Percentiles rank a stretch among this genome's conserved stretches.
These are phyloP conservation scores for Akanthomyces lecanii DNA, from an alignment of 2,329 filamentous ascomycete genomes.

Conservation along the genomic window DNA sequence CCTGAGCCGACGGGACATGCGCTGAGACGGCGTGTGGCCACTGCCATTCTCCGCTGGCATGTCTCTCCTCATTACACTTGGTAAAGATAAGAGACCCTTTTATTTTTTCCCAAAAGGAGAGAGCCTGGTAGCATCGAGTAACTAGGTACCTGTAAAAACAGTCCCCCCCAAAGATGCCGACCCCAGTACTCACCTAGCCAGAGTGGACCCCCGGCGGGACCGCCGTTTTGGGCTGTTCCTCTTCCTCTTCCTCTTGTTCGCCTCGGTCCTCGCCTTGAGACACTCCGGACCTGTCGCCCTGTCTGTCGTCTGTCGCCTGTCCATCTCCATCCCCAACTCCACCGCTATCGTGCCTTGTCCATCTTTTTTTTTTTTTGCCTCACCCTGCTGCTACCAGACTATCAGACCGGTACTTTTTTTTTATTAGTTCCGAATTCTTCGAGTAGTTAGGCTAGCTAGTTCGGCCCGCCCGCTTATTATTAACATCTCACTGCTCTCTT, in stretches of 20 bases:
- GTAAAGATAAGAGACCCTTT: too few species aligned
- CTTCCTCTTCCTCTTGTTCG: neutral
- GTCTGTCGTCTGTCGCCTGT: neutral
- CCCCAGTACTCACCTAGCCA: neutral
- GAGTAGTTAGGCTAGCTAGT: neutral
- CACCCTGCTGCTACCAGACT: too few species aligned
- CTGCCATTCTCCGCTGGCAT: too few species aligned
- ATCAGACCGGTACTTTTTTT: neutral
- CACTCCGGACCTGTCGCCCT: neutral
- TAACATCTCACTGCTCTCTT: neutral
- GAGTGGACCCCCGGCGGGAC: constrained; percentile 1
- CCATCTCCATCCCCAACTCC: neutral
- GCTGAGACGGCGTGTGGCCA: too few species aligned
- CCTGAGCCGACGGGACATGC: too few species aligned
- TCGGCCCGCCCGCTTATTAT: constrained; percentile 1
- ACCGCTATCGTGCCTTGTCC: constrained; percentile 1
- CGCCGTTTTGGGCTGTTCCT: constrained; percentile 9
- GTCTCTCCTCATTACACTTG: too few species aligned
- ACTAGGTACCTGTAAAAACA: neutral
- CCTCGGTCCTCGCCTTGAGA: constrained; percentile 7
- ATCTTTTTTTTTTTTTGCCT: neutral
- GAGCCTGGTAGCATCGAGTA: too few species aligned
- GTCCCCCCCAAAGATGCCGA: neutral
- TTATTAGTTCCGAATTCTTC: neutral
- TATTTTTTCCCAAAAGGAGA: too few species aligned